Conservation (phyloP, 257 asterid genomes). For the Ballota nigra region DNA sequence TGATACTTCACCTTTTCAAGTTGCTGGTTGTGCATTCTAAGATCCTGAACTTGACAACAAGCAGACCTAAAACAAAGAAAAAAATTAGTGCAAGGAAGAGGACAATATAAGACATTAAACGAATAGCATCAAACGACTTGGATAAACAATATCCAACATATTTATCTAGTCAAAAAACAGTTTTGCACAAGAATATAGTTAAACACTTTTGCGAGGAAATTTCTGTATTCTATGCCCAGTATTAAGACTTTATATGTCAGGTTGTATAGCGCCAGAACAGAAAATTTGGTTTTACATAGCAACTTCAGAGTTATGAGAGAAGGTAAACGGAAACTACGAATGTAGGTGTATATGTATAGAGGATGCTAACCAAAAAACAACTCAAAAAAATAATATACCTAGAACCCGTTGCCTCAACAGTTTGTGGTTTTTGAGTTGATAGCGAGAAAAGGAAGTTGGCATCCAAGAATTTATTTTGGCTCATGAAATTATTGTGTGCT, state of each 20-base stretch:
- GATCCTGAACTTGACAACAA: slow-evolving; percentile 50
- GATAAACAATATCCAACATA: slow-evolving; percentile 1
- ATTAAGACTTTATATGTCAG: not conserved
- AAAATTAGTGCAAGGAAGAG: slow-evolving; percentile 12
- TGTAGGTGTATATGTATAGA: not conserved
- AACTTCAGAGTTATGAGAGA: slow-evolving; percentile 1
- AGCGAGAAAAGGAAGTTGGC: slow-evolving; percentile 67
- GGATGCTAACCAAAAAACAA: slow-evolving; percentile 13
- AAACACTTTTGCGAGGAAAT: not conserved
- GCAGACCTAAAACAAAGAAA: slow-evolving; percentile 44
- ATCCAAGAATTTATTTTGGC: slow-evolving; percentile 63
- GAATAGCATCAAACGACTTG: not conserved
- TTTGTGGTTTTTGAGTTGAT: slow-evolving; percentile 58
- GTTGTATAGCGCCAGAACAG: not conserved
- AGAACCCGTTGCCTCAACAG: slow-evolving; percentile 39
- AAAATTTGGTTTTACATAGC: not conserved
- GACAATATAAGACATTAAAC: slow-evolving; percentile 7
- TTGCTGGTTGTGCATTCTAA: slow-evolving; percentile 40
- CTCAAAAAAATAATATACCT: slow-evolving; percentile 54
- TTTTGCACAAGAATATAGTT: not conserved
- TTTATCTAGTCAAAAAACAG: slow-evolving; percentile 5
- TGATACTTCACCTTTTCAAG: slow-evolving; percentile 68
- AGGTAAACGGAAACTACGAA: not conserved
- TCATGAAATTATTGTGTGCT: slow-evolving; percentile 53
- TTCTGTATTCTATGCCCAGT: not conserved